These are phyloP conservation scores for Hymenoscyphus repandus DNA, from an alignment of 2,329 filamentous ascomycete genomes.

Conservation along the genomic window DNA sequence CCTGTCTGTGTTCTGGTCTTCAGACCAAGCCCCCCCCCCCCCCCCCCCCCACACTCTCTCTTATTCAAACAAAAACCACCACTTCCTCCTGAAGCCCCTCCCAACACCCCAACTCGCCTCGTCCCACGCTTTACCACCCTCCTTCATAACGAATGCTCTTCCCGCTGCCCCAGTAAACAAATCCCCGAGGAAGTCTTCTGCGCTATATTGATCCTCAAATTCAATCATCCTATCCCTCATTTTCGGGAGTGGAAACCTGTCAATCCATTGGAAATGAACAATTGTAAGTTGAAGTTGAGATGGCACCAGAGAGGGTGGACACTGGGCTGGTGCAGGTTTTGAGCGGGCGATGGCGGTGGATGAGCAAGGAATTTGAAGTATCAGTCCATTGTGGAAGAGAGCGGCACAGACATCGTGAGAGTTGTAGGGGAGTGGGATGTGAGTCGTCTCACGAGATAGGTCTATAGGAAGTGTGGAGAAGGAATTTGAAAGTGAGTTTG, in stretches of 20 bases:
- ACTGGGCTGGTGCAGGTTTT: neutral
- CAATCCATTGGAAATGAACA: slow-evolving; percentile 16
- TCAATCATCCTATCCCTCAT: slow-evolving; percentile 16
- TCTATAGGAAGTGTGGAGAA: neutral
- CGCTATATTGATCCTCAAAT: slow-evolving; percentile 1
- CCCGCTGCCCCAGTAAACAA: slow-evolving; percentile 4
- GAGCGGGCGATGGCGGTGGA: slow-evolving; percentile 2
- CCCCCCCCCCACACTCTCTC: too few species aligned
- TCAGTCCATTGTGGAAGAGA: slow-evolving; percentile 15
- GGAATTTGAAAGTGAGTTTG: neutral
- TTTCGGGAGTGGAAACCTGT: slow-evolving; percentile 13
- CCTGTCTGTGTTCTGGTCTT: too few species aligned
- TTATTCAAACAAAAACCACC: slow-evolving; percentile 5
- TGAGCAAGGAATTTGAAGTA: slow-evolving; percentile 14
- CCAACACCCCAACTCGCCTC: slow-evolving; percentile 1
- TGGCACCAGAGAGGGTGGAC: slow-evolving; percentile 11
- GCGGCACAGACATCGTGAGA: slow-evolving; percentile 10
- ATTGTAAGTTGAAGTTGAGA: slow-evolving; percentile 6
- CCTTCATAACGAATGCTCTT: slow-evolving; percentile 1
- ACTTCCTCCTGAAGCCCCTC: slow-evolving; percentile 3
- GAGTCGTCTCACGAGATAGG: neutral
- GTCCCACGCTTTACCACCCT: slow-evolving; percentile 1
- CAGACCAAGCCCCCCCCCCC: too few species aligned
- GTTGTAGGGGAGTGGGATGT: neutral
- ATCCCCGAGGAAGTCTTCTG: slow-evolving; percentile 12